Base-by-base conservation (phyloP, 805 yeast species). In the Pichia heedii region DNA sequence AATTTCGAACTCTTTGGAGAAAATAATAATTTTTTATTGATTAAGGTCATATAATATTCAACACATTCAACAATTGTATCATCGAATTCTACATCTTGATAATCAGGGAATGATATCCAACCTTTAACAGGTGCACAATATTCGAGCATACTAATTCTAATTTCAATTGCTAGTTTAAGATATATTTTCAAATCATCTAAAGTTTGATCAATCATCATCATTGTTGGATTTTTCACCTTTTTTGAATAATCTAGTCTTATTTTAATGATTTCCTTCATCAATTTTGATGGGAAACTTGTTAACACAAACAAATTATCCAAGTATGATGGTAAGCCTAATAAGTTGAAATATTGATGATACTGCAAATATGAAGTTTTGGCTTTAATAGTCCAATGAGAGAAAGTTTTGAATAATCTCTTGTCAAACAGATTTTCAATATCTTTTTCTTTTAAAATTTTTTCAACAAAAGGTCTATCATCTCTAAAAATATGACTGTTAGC, bases 181-280 rank as follows among this genome's bases (percentile, higher is more conserved):
- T 86, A 87, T 2, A 80, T 73, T 51, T 80, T 80, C 58, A 90
- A 83, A 58, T 87, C 95, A 37, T 78, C 88, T 48, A 90, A 75
- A 74, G 87, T 82, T 63, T 90, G 96, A 61, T 93, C 98, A 52
- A 93, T 85, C 81, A 87, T 85, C 88, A 87, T 84, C 79, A 89
- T 77, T 0, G 97, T 88, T 2, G 96, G 96, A 54, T 82, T 84
- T 41, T 74, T 77, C 39, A 90, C 64, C 55, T 82, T 83, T 58
- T 75, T 71, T 2, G 97, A 95, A 58, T 85, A 88, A 2, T 72
- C 67, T 37, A 90, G 67, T 51, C 97, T 73, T 35, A 84, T 74
- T 30, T 73, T 72, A 36, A 89, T 81, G 41, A 86, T 74, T 54
- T 86, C 96, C 54, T 81, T 82, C 53, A 88, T 80, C 37, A 93